Evolutionary conservation across 2,329 filamentous ascomycete species (phyloP).

Genomic region (Penicillium griseofulvum): DNA sequence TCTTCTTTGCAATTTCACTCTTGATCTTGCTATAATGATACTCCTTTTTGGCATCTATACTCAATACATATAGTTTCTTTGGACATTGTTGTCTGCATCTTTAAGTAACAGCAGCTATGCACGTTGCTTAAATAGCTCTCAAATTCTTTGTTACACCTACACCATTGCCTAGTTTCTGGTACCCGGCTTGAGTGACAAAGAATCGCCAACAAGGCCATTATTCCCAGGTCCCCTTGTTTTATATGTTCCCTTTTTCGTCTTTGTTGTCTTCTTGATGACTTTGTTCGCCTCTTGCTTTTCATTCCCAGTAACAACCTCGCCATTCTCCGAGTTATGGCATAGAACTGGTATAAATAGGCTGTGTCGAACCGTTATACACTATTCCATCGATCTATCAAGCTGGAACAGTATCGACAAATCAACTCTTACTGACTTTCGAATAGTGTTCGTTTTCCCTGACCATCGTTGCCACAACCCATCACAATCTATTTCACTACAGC

Average conservation of each 20-base stretch:
- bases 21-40: conserved; percentile 6
- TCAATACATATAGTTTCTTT: background rate
- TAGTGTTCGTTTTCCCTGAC: background rate
- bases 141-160: background rate
- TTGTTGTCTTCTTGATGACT: background rate
- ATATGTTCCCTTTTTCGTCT: background rate
- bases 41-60: background rate
- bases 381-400: background rate
- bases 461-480: background rate
- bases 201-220: background rate
- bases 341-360: background rate
- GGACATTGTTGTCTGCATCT: too few relatives aligned
- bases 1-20: conserved; percentile 4
- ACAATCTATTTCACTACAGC: background rate
- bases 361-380: background rate
- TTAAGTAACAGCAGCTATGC: background rate
- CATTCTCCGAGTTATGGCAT: rapidly evolving
- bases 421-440: background rate
- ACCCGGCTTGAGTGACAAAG: background rate
- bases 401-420: background rate
- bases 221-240: background rate
- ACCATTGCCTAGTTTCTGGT: background rate
- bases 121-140: background rate
- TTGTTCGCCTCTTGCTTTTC: background rate
- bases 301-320: too few relatives aligned